Base-by-base conservation (phyloP, 2,329 filamentous ascomycete species). In the Colletotrichum lupini region DNA sequence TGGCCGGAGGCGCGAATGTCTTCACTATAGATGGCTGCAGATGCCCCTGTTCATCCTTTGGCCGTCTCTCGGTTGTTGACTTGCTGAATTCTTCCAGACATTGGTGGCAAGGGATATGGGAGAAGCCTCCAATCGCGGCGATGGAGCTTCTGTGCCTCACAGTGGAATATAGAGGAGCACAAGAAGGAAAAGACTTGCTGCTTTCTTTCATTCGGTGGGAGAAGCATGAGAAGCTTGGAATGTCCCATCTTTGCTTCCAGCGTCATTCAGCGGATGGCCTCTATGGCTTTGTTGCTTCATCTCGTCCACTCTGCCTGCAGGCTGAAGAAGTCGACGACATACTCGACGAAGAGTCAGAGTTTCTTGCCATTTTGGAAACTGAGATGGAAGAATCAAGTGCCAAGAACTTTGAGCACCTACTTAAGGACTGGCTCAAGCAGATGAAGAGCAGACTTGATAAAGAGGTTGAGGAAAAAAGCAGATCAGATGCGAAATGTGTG, bases 161-260 rank as follows among this genome's bases (percentile, higher is more conserved):
- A n/a, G 3, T 12, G 0, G 16, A 67, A 37, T 1, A 60, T 12
- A 42, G 56, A 14, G 56, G 60, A n/a, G 42, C 4, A 3, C 35
- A 65, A 14, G 6, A 3, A 26, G 67, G 59, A 0, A 59, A 58
- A n/a, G 16, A 28, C 8, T 4, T 65, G 32, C 52, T 8, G 26
- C 14, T 65, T 0, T 69, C 60, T 0, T 9, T 57, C 37, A n/a
- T 69, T 1, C 37, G 57, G 49, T 26, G 24, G 4, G 26, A 3
- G 4, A 58, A 67, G 1, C 57, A 68, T 4, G 2, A 61, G 1
- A 49, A 72, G 26, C 24, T 68, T 32, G 68, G 52, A 0, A 68
- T 72, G 68, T 62, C 64, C 12, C 68, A 72, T 26, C 35, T 72
- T 0, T 68, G 68, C n/a, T 68, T 64, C 35, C 53, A n/a, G 8